Evolutionary conservation across 305 asterid species (phyloP).

Genomic region (Fraxinus ornus): DNA sequence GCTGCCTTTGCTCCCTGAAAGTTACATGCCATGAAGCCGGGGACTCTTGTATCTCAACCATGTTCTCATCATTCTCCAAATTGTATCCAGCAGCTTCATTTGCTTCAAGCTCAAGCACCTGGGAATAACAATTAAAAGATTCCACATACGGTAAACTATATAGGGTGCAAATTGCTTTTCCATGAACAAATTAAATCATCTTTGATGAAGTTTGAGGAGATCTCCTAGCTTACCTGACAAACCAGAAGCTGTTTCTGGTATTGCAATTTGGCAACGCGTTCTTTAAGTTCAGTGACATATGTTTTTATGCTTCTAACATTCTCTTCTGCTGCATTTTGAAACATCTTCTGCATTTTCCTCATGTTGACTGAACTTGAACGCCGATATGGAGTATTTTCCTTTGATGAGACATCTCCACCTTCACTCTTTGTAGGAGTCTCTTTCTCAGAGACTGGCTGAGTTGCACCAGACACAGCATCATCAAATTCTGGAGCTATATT

Average conservation of each 20-base stretch:
- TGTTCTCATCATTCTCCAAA: constrained; percentile 58
- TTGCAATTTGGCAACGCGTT: constrained; percentile 96
- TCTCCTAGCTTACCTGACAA: constrained; percentile 63
- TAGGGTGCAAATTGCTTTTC: neutral
- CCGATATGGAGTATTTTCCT: constrained; percentile 84
- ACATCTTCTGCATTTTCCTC: constrained; percentile 97
- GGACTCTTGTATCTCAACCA: constrained; percentile 55
- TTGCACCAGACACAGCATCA: constrained; percentile 55
- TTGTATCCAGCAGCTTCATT: constrained; percentile 86
- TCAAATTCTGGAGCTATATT: constrained; percentile 67
- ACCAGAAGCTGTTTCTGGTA: constrained; percentile 98
- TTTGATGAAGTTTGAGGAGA: neutral
- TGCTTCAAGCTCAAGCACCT: constrained; percentile 97
- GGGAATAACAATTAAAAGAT: neutral
- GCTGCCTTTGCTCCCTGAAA: constrained; percentile 81
- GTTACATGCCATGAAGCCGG: constrained; percentile 71
- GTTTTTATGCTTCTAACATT: constrained; percentile 93
- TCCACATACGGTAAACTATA: neutral
- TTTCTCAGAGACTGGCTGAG: constrained; percentile 61
- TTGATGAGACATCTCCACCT: constrained; percentile 75
- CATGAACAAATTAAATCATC: neutral
- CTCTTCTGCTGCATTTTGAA: constrained; percentile 97
- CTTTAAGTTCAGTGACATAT: constrained; percentile 94
- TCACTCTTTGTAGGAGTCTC: constrained; percentile 88
- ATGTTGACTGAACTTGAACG: constrained; percentile 94